These are phyloP conservation scores for Parasitella parasitica DNA, from an alignment of 371 early-diverging fungal genomes.

Conservation along the genomic window DNA sequence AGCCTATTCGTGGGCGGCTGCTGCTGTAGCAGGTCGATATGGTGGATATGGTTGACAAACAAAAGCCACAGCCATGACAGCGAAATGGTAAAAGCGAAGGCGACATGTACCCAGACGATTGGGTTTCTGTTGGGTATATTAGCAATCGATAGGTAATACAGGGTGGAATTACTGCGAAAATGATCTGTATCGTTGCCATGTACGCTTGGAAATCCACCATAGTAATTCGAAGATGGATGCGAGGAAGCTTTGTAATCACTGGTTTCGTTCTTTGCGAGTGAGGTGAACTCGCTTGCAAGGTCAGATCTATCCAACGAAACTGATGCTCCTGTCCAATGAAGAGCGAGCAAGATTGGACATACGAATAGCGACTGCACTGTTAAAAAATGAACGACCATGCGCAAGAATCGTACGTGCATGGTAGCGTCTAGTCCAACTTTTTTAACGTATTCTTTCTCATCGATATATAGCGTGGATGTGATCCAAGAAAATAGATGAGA, in stretches of 20 bases:
- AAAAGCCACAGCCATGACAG: conserved; percentile 50
- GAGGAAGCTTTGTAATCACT: not conserved
- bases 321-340: conserved; percentile 46
- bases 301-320: conserved; percentile 3
- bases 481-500: conserved; percentile 56
- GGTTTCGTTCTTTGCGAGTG: conserved; percentile 15
- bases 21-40: conserved; percentile 35
- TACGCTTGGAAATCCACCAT: not conserved
- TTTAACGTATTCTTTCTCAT: conserved; percentile 47
- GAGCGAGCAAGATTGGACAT: conserved; percentile 49
- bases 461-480: conserved; percentile 24
- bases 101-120: conserved; percentile 47
- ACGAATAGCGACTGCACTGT: conserved; percentile 43
- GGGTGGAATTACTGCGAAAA: conserved; percentile 42
- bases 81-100: conserved; percentile 36
- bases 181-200: conserved; percentile 10
- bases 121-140: conserved; percentile 32
- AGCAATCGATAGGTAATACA: conserved; percentile 43
- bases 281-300: conserved; percentile 11
- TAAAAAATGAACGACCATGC: conserved; percentile 62
- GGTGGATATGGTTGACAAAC: conserved; percentile 50
- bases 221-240: not conserved
- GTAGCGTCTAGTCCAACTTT: conserved; percentile 65
- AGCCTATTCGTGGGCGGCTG: not conserved
- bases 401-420: conserved; percentile 69